Base-by-base conservation (phyloP, 139 green algal genomes). In the Chlorella sp. region DNA sequence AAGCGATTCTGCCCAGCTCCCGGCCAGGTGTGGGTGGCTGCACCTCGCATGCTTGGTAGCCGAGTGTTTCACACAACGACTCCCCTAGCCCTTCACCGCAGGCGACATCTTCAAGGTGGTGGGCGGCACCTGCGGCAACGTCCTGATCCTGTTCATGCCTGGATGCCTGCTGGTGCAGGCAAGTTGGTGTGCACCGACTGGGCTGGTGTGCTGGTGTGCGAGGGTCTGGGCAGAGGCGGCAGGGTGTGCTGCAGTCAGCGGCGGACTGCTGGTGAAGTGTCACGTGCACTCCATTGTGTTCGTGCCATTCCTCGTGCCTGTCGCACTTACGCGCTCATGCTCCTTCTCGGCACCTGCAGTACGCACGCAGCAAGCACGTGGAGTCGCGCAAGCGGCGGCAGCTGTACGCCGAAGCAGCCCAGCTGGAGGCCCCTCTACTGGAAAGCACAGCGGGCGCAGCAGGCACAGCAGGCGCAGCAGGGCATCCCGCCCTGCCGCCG, bases 101-200 rank as follows among this genome's bases (percentile, higher is more conserved):
- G 92, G 92, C n/a, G 22, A 64, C n/a, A 92, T 95, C 48, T 87
- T 95, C 72, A 82, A 90, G 80, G 80, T 95, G 69, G 86, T 95
- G 41, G 92, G 92, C 36, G 92, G 92, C 26, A 93, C 91, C 3
- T 89, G 87, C 22, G 91, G 90, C 30, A 62, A 54, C 41, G 85
- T 93, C 75, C 92, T 95, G 67, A 93, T 95, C 41, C 92, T 95
- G 58, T 85, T 88, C 43, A 81, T 95, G 62, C 92, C 92, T 0
- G 92, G 92, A 1, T 51, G 89, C 38, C 84, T 95, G 81, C 88
- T 92, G 32, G 84, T 87, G 11, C 56, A 76, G n/a, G 68, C 78
- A 43, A 11, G 32, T 1, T 34, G 36, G n/a, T 32, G n/a, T n/a
- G n/a, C n/a, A n/a, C n/a, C n/a, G n/a, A n/a, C n/a, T n/a, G n/a